Evolutionary conservation across 169 alveolate species (phyloP), one percentile per base, ranked within the genome.

Genomic region (Plasmodium adleri): DNA sequence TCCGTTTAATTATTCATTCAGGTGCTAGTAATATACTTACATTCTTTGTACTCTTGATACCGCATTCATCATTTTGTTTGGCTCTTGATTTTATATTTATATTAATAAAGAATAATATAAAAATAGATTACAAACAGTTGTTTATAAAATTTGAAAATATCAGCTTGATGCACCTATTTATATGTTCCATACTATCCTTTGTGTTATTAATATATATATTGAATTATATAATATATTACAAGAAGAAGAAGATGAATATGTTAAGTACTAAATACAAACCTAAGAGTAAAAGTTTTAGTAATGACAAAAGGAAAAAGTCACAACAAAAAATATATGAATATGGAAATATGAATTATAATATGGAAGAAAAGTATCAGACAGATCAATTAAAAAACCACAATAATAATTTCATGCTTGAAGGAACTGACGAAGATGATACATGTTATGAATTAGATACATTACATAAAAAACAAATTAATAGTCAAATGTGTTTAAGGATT

Each of bases 1-100:
- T 83, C 50, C 91, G 91, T n/a, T 83, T 83, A 32, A 68, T 83
- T 32, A 83, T 83, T 12, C 91, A 83, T 47, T 70, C 91, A 1
- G 91, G 91, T 1, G 59, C 45, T 0, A 52, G 62, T 2, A 47
- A 22, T 20, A 47, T 67, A 3, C 28, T 83, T 8, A 32, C 52
- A 0, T 70, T 56, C 26, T 49, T 83, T 49, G 85, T 83, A 22
- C 43, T 83, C 39, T 39, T 67, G 43, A 83, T 83, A 13, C 91
- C 91, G 0, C 91, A 83, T 47, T 45, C 74, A 2, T 68, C 91
- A 5, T 83, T 83, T 71, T 83, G 91, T 47, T 39, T 83, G 28
- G 63, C 91, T 4, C 59, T 83, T 56, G 91, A 83, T 83, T 83
- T 68, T 45, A 15, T 83, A 39, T 83, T 83, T 32, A 68, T 83